A percentile compares a stretch with the other conserved stretches of the same genome.
Conservation (phyloP, 2,329 filamentous ascomycete species). For the Alternaria rosae region DNA sequence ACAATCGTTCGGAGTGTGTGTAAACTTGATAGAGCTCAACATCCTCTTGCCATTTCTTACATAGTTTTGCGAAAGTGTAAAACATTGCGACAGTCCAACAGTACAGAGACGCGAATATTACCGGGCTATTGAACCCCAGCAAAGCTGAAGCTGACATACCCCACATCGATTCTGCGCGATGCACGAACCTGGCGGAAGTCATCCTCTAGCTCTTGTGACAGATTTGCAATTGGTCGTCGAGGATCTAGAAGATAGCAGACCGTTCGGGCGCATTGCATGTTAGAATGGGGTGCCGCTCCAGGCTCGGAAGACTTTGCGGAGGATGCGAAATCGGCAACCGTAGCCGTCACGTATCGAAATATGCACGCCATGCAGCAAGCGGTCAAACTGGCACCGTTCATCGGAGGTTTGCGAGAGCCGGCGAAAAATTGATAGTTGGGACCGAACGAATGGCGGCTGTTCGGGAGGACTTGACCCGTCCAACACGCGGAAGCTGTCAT, state of each 20-base stretch:
- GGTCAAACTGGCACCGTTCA: neutral
- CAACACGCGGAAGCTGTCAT: neutral
- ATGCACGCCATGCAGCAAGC: neutral
- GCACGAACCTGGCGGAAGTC: slow-evolving; percentile 3
- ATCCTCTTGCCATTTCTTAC: neutral
- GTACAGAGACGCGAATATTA: neutral
- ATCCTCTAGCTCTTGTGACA: slow-evolving; percentile 6
- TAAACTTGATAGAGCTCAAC: neutral
- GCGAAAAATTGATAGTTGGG: neutral
- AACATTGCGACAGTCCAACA: neutral
- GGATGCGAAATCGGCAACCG: slow-evolving; percentile 11
- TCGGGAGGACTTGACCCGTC: neutral
- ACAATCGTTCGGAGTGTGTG: too few relatives aligned
- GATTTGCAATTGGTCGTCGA: slow-evolving; percentile 10
- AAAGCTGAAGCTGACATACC: slow-evolving; percentile 27
- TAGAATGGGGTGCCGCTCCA: slow-evolving; percentile 7
- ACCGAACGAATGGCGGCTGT: slow-evolving; percentile 2
- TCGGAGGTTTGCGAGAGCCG: neutral
- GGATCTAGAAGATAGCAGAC: slow-evolving; percentile 12
- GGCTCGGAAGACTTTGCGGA: slow-evolving; percentile 4
- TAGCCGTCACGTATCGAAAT: slow-evolving; percentile 4
- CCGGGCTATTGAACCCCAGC: slow-evolving; percentile 4
- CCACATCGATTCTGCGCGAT: slow-evolving; percentile 17
- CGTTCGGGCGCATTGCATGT: neutral
- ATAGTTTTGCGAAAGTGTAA: neutral